Conservation (phyloP, 805 yeast species). For the Ogataea thermomethanolica region DNA sequence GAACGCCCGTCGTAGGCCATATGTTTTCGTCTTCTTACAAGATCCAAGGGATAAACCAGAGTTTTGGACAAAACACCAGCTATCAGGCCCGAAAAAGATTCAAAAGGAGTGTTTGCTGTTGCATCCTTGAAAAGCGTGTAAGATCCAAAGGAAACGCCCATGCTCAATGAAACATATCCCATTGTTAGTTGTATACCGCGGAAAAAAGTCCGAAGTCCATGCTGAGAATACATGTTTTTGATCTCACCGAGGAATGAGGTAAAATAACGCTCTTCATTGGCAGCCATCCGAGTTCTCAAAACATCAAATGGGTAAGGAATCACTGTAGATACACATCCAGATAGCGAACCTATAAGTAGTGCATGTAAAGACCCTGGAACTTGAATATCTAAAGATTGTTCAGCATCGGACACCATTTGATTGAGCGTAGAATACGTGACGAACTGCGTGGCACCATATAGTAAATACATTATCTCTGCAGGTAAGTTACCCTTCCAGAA, state of each 20-base stretch:
- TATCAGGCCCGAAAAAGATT: conserved; percentile 61
- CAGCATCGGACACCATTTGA: conserved; percentile 34
- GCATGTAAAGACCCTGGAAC: conserved; percentile 42
- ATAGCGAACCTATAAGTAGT: conserved; percentile 62
- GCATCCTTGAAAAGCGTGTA: conserved; percentile 52
- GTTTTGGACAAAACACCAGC: conserved; percentile 80
- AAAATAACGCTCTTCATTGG: conserved; percentile 42
- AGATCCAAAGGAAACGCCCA: conserved; percentile 72
- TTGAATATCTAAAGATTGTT: conserved; percentile 20
- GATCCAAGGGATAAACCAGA: conserved; percentile 79
- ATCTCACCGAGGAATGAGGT: conserved; percentile 36
- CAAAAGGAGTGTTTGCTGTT: conserved; percentile 36
- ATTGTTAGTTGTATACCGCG: conserved; percentile 51
- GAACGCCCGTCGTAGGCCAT: conserved; percentile 35
- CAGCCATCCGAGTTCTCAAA: conserved; percentile 82
- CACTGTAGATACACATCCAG: conserved; percentile 73
- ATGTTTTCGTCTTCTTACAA: conserved; percentile 75
- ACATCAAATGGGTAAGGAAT: conserved; percentile 87
- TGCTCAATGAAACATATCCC: conserved; percentile 61
- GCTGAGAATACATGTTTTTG: conserved; percentile 28
- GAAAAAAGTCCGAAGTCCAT: conserved; percentile 46
- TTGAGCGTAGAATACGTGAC: conserved; percentile 61
- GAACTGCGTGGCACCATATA: conserved; percentile 86
- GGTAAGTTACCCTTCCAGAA: conserved; percentile 98
- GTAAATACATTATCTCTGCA: conserved; percentile 78